phyloP scores from a whole-genome alignment of 164 flowering plant genomes.

The Tetracentron sinense region DNA sequence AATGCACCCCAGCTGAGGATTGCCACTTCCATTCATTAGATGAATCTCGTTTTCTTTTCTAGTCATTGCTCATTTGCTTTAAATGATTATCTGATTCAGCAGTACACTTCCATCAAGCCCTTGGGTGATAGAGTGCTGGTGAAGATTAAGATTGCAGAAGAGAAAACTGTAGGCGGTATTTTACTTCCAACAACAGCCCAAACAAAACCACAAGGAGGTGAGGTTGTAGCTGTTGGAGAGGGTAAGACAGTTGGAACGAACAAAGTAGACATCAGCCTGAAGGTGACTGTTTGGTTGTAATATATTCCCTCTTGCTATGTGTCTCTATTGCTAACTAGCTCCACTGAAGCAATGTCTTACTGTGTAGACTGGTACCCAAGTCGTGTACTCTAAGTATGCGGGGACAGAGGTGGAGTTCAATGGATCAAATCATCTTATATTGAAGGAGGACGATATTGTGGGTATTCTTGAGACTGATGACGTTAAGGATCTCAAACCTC shows the following conservation, averaged over 20 bases:
- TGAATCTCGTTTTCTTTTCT: neutral
- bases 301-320: neutral
- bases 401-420: constrained; percentile 77
- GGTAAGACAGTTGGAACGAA: constrained; percentile 73
- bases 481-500: constrained; percentile 65
- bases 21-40: neutral
- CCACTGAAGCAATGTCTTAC: neutral
- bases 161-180: constrained; percentile 80
- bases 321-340: neutral
- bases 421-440: constrained; percentile 55
- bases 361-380: constrained; percentile 52
- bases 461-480: constrained; percentile 80
- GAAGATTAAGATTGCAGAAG: constrained; percentile 68
- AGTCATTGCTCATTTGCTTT: neutral
- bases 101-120: constrained; percentile 87
- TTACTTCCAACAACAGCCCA: constrained; percentile 78
- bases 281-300: constrained; percentile 37
- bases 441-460: constrained; percentile 82
- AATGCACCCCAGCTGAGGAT: neutral
- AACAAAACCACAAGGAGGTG: constrained; percentile 87
- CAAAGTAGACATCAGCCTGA: constrained; percentile 53
- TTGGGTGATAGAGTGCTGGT: constrained; percentile 88
- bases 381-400: constrained; percentile 76
- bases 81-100: constrained; percentile 5
- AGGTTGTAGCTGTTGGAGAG: constrained; percentile 93